Evolutionary conservation across 1,139 yeast species (phyloP).

Genomic region (Saccharomyces hybrid): DNA sequence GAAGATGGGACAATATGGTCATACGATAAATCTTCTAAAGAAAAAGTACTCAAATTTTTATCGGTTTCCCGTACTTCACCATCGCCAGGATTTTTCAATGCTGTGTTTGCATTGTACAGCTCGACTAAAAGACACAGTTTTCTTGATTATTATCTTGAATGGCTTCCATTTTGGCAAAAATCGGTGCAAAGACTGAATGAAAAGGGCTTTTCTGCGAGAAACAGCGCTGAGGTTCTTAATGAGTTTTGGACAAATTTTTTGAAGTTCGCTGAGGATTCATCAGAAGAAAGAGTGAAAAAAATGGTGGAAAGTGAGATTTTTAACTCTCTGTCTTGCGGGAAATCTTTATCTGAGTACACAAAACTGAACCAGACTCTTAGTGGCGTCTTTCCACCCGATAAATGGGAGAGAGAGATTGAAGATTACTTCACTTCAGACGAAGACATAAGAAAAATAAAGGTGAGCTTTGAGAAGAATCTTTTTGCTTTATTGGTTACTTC

Average conservation of each 20-base stretch:
- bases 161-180: conserved; percentile 25
- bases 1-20: conserved; percentile 44
- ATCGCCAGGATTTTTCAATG: conserved; percentile 41
- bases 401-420: conserved; percentile 8
- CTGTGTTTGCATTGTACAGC: conserved; percentile 21
- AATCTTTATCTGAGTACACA: conserved; percentile 8
- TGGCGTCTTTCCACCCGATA: background rate
- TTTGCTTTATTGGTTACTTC: conserved; percentile 7
- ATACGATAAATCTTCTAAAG: conserved; percentile 40
- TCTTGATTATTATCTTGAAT: conserved; percentile 15
- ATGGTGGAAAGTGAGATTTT: conserved; percentile 7
- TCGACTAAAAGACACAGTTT: conserved; percentile 9
- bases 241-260: conserved; percentile 24
- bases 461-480: conserved; percentile 9
- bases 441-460: background rate
- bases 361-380: conserved; percentile 10
- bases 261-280: background rate
- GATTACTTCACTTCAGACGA: conserved; percentile 4
- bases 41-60: conserved; percentile 41
- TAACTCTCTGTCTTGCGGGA: conserved; percentile 12
- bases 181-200: conserved; percentile 15
- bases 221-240: conserved; percentile 15
- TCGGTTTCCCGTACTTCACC: conserved; percentile 49
- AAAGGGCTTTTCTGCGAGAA: conserved; percentile 21
- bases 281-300: background rate